Base-by-base conservation (phyloP, 495 filamentous ascomycete species). In the Penicillium ochrochloron region DNA sequence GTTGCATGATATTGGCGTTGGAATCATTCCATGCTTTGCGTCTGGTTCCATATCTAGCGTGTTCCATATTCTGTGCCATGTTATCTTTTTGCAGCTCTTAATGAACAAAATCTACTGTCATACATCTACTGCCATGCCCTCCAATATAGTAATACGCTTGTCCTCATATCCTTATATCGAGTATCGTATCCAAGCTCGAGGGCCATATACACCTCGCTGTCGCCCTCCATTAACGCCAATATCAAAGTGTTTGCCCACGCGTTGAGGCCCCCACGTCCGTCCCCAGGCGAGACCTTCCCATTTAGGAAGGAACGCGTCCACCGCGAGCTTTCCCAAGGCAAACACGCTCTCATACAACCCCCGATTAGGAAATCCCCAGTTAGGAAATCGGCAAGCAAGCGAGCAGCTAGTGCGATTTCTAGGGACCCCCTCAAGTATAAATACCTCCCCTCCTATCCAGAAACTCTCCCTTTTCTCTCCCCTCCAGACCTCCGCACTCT, bases 1-100 rank as follows among this genome's bases (percentile, higher is more conserved):
- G 53, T 60, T 65, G 64, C 65, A 71, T 73, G 17, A 57, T 39
- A 19, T 61, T 65, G 66, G 66, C 64, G 68, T 63, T 67, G 51
- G 54, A 55, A 57, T 59, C 39, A 59, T 59, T 3, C 6, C 15
- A 31, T 31, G 48, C 48, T 52, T n/a, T 7, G 5, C n/a, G 17
- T 48, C 9, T 39, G 9, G 23, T 58, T 44, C 29, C 33, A 56
- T 56, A n/a, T 21, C 31, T 52, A 35, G 53, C 53, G 17, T 19
- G 0, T 37, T 31, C 6, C 0, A 33, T 56, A 31, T 56, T 23
- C 11, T 9, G 19, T 6, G 5, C 12, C 10, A 3, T 25, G 9
- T 3, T 25, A 48, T 48, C 23, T 10, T 23, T 31, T 15, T 52
- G 10, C 21, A 52, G 15, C 48, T 31, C 12, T 7, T 52, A 29